A percentile compares a stretch with the other conserved stretches of the same genome.
These are phyloP conservation scores for Phaeophleospora eucalypticola DNA, from an alignment of 2,329 filamentous ascomycete genomes.

Conservation along the genomic window DNA sequence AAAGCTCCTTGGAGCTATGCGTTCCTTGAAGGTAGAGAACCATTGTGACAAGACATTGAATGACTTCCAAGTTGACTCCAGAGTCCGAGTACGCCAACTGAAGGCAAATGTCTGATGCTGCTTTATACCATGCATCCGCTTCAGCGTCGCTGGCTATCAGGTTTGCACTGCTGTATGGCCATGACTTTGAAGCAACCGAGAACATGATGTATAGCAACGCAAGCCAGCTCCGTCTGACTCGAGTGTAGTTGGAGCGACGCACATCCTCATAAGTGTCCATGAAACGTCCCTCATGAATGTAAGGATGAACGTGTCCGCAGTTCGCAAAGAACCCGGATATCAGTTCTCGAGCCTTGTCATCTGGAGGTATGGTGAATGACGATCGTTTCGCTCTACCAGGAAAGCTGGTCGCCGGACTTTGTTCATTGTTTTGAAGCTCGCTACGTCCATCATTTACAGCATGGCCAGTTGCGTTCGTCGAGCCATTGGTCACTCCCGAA, in stretches of 20 bases:
- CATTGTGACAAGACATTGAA: constrained; percentile 6
- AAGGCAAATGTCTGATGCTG: constrained; percentile 6
- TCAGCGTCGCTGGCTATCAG: constrained; percentile 2
- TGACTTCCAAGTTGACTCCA: constrained; percentile 6
- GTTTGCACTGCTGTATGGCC: constrained; percentile 2
- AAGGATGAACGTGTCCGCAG: constrained; percentile 7
- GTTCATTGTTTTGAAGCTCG: no score
- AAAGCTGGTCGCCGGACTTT: no score
- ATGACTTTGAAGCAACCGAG: constrained; percentile 4
- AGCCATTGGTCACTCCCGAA: no score
- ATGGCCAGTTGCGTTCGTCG: no score
- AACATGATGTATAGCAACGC: constrained; percentile 9
- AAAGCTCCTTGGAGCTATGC: constrained; percentile 5
- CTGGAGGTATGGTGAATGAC: constrained; percentile 3
- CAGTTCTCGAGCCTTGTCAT: constrained; percentile 3
- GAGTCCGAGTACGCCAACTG: constrained; percentile 7
- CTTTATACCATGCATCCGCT: constrained; percentile 6
- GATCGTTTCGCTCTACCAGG: no score
- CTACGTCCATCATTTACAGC: no score
- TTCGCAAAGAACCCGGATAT: constrained; percentile 4
- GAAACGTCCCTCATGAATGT: constrained; percentile 7
- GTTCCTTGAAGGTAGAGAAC: constrained; percentile 9
- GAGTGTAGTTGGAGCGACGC: not conserved
- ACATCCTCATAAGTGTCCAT: constrained; percentile 9
- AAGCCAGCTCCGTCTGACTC: constrained; percentile 8